Base-by-base conservation (phyloP, 2,329 filamentous ascomycete species). In the Nannizziopsis barbatae region DNA sequence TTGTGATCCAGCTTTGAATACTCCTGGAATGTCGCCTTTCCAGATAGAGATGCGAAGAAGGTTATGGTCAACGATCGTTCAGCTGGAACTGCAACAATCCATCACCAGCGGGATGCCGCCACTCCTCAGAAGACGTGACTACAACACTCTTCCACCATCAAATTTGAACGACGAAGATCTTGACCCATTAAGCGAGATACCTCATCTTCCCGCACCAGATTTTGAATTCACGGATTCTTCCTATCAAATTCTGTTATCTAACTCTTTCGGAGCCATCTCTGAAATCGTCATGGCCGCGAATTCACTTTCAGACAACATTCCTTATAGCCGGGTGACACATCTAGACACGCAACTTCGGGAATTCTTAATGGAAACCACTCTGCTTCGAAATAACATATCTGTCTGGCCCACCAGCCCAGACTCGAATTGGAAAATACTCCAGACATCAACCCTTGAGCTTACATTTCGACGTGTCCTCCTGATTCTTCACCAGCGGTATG, bases 111-210 rank as follows among this genome's bases (percentile, higher is more conserved):
- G 66, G 1, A 62, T 58, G 3, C 59, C 66, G 5, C 63, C 65
- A 1, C 54, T 68, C 2, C 42, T 70, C 4, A 60, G 59, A 2
- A 17, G 60, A 0, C 51, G 59, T 2, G 65, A 68, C 31, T 70
- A 63, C 46, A 63, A 66, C 31, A 66, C 65, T 0, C 49, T 59
- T 6, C 57, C 63, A 2, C 67, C 69, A 0, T 55, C 55, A 1
- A 71, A 71, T 47, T 62, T 65, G 20, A 59, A 70, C 15, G 68
- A 71, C 41, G 63, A 66, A 1, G 60, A 70, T n/a, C 57, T 71
- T 1, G 54, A 62, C 11, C 57, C 65, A 1, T 20, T 12, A 18
- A 39, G 20, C 3, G 31, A 57, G 0, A 27, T 22, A 15, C 8
- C 35, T n/a, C 22, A 20, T 17, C 17, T 47, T 4, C 42, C 48